Percentiles rank a stretch among this genome's conserved stretches.
These are phyloP conservation scores for Pythium aquatile DNA, from an alignment of 352 stramenopile species.

Conservation along the genomic window DNA sequence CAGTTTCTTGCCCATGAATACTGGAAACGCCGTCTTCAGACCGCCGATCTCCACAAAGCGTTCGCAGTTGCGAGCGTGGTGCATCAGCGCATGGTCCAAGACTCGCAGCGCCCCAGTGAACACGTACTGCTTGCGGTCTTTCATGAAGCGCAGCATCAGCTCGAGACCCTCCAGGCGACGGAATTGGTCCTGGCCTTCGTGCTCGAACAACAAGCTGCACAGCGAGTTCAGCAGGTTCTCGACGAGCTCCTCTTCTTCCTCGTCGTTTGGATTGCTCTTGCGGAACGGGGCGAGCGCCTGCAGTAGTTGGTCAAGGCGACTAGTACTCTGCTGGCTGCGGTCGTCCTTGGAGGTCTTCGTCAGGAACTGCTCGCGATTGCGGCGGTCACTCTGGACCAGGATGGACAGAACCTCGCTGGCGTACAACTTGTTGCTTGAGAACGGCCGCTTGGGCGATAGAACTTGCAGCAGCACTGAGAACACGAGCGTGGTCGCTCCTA, in stretches of 20 bases:
- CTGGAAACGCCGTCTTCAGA: constrained; percentile 46
- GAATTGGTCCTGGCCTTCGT: constrained; percentile 33
- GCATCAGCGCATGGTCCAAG: constrained; percentile 39
- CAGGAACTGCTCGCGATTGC: constrained; percentile 32
- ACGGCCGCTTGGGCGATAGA: constrained; percentile 24
- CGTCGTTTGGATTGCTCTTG: constrained; percentile 52
- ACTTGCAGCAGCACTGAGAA: constrained; percentile 27
- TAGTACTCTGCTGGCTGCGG: constrained; percentile 14
- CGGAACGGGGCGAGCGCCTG: constrained; percentile 75
- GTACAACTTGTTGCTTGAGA: constrained; percentile 59
- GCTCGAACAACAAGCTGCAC: constrained; percentile 55
- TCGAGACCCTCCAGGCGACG: constrained; percentile 82
- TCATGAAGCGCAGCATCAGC: constrained; percentile 90
- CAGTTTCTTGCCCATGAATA: constrained; percentile 45
- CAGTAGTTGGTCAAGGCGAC: constrained; percentile 85
- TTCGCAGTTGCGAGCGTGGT: constrained; percentile 42
- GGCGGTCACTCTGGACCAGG: constrained; percentile 45
- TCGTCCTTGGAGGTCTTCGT: background rate
- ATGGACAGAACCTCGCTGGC: constrained; percentile 64
- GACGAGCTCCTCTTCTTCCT: constrained; percentile 84
- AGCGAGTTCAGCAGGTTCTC: constrained; percentile 88
- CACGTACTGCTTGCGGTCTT: constrained; percentile 77
- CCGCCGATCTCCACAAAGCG: constrained; percentile 45
- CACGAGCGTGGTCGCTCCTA: constrained; percentile 19
- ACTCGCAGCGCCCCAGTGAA: constrained; percentile 44